Conservation (phyloP, 1,284 basidiomycete genomes). For the Apiotrichum gracile region DNA sequence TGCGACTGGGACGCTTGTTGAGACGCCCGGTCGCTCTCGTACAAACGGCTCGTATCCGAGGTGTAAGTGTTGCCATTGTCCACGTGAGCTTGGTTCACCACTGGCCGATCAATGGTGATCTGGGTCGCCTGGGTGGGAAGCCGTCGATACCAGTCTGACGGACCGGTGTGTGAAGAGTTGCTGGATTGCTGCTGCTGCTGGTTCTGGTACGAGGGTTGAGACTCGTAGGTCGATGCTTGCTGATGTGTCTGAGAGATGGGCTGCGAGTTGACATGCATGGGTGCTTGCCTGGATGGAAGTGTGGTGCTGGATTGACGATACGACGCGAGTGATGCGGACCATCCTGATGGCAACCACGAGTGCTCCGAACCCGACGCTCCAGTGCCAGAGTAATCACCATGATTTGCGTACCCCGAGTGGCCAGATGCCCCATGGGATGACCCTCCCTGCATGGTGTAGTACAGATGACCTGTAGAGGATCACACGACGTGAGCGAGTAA, state of each 20-base stretch:
- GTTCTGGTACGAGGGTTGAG: background rate
- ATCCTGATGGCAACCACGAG: background rate
- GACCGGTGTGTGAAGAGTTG: too few species aligned
- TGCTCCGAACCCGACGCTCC: background rate
- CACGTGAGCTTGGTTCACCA: too few species aligned
- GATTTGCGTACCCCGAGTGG: background rate
- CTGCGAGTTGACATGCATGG: background rate
- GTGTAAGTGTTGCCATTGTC: too few species aligned
- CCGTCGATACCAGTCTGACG: too few species aligned
- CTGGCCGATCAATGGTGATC: too few species aligned
- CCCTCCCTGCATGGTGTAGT: background rate
- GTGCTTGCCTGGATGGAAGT: background rate
- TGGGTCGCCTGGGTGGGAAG: too few species aligned
- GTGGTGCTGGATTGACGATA: background rate
- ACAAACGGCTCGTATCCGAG: too few species aligned
- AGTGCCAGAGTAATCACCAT: background rate
- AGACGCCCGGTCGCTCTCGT: too few species aligned
- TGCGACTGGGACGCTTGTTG: too few species aligned
- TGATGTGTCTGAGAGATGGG: too few species aligned
- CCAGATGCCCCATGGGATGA: background rate
- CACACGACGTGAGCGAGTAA: too few species aligned
- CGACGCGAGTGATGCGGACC: background rate
- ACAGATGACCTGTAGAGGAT: background rate
- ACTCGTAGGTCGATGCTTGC: background rate
- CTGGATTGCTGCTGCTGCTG: background rate